Evolutionary conservation across 257 asterid species (phyloP), one percentile per base, ranked within the genome.

Genomic region (Echium plantagineum): DNA sequence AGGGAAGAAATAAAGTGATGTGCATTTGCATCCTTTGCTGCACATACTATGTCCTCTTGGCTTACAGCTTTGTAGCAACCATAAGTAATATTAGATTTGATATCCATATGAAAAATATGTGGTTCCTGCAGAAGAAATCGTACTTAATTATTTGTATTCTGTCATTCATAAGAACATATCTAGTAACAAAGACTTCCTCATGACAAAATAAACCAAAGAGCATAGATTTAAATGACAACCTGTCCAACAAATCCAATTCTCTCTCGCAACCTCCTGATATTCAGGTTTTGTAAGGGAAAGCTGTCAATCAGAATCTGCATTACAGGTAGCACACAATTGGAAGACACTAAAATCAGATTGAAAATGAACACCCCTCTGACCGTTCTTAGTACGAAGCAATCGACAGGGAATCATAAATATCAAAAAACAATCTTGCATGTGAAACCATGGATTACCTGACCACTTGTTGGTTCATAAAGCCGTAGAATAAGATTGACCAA

Each of bases 221-320:
- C 49, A 9, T n/a, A 58, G 46, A 12, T 21, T 22, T 56, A n/a
- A 21, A 22, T 63, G 22, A 61, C n/a, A 63, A 90, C 98, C 98
- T 91, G 98, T 69, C 98, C 97, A 51, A 93, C 98, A 20, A 84
- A 93, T 78, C 98, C 97, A 28, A 93, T 79, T 72, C 75, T 84
- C 66, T 81, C 94, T 70, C 98, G 78, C 57, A 88, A 79, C 94
- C 94, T 82, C 80, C 75, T 83, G 66, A 81, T 63, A 69, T 89
- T 73, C 77, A 93, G 77, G 67, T 72, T 86, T 71, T 71, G 72
- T 74, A 86, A 65, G 10, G 87, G 89, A 81, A 81, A 64, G 60
- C 88, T 94, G 62, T 93, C 98, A 15, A 93, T 70, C 58, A 73
- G 73, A 73, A 93, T 82, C 98, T 91, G 75, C 75, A 72, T 46